These are phyloP conservation scores for Gamsiella multidivaricata DNA, from an alignment of 192 early-diverging fungal genomes.

Conservation along the genomic window DNA sequence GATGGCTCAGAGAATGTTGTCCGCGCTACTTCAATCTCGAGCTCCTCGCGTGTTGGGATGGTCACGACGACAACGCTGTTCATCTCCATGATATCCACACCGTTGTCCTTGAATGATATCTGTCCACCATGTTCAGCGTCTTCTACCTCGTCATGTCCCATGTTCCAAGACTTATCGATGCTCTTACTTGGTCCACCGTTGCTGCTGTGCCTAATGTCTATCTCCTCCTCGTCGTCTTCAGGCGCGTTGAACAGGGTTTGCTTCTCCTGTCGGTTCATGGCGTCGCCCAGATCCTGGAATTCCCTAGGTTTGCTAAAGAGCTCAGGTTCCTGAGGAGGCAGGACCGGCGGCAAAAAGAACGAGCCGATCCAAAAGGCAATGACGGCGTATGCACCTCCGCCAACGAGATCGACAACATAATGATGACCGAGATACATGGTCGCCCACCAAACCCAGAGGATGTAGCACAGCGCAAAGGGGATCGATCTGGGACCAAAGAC, in stretches of 20 bases:
- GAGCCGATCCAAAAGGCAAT: slow-evolving; percentile 63
- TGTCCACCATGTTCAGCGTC: background rate
- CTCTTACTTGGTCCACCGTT: too few species aligned
- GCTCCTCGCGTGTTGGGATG: background rate
- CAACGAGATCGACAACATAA: slow-evolving; percentile 77
- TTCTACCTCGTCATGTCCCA: background rate
- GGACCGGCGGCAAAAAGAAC: slow-evolving; percentile 52
- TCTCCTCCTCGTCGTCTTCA: slow-evolving; percentile 1
- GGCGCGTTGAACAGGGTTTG: slow-evolving; percentile 21
- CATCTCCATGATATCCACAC: slow-evolving; percentile 16
- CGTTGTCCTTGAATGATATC: background rate
- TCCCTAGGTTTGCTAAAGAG: background rate
- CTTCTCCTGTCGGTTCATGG: slow-evolving; percentile 29
- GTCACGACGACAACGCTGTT: slow-evolving; percentile 18
- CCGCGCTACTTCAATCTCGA: slow-evolving; percentile 17
- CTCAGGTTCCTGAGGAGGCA: slow-evolving; percentile 7
- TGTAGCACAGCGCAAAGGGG: slow-evolving; percentile 61
- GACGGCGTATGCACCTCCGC: slow-evolving; percentile 70
- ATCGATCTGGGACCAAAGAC: slow-evolving; percentile 54
- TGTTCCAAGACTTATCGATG: too few species aligned
- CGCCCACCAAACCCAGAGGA: slow-evolving; percentile 82
- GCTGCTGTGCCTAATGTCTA: background rate
- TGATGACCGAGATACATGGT: slow-evolving; percentile 83
- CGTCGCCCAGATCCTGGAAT: slow-evolving; percentile 8
- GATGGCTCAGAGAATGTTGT: slow-evolving; percentile 10